Conservation (phyloP, 2,329 filamentous ascomycete species). For the Thielaviopsis euricoi region DNA sequence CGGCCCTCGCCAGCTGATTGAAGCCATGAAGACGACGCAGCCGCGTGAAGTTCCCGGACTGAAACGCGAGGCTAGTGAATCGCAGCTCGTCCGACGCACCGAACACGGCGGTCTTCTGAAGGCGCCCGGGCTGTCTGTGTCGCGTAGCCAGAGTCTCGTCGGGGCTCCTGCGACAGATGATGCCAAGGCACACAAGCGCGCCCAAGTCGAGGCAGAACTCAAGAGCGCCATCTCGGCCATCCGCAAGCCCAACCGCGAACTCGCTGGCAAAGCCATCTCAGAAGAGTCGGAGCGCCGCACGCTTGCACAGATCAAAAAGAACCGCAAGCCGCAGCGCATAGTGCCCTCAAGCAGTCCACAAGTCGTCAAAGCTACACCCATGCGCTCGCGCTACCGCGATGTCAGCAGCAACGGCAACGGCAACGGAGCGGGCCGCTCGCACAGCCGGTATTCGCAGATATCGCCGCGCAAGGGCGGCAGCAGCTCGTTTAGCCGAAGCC, state of each 20-base stretch:
- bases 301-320: constrained; percentile 31
- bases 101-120: constrained; percentile 19
- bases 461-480: no score
- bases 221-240: constrained; percentile 57
- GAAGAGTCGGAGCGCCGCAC: constrained; percentile 50
- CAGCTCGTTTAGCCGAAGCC: not conserved
- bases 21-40: constrained; percentile 54
- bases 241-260: constrained; percentile 58
- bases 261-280: constrained; percentile 49
- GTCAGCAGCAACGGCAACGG: not conserved
- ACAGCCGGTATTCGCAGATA: no score
- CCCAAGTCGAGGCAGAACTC: constrained; percentile 51
- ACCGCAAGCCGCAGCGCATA: constrained; percentile 31
- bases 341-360: constrained; percentile 24
- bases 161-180: constrained; percentile 30
- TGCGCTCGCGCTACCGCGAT: constrained; percentile 28
- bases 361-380: constrained; percentile 39
- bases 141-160: constrained; percentile 27
- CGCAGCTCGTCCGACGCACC: constrained; percentile 30
- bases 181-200: constrained; percentile 46
- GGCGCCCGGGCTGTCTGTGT: constrained; percentile 22
- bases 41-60: constrained; percentile 39
- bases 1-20: constrained; percentile 40
- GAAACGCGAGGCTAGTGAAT: constrained; percentile 54
- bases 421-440: no score